These are phyloP conservation scores for Chlamydomonas schloesseri DNA, from an alignment of 139 green algal species.

Conservation along the genomic window DNA sequence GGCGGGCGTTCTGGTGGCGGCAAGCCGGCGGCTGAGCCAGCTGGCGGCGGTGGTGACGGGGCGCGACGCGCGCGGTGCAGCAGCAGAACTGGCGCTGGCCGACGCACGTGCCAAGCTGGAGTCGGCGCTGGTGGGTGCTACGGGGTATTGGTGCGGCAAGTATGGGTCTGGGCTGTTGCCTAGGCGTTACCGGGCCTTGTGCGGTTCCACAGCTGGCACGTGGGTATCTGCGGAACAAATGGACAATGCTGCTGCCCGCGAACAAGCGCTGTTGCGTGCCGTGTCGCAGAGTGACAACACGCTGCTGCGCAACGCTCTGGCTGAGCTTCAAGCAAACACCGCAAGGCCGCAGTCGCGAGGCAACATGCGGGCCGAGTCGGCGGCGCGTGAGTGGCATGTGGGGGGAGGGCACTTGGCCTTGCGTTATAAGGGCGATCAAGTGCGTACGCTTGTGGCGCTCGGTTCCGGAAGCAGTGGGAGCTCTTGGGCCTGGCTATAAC, in stretches of 20 bases:
- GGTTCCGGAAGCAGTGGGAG: too few species aligned
- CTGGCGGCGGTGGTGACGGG: not conserved
- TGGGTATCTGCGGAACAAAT: too few species aligned
- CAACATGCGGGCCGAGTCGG: not conserved
- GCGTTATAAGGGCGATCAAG: too few species aligned
- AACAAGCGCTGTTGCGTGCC: too few species aligned
- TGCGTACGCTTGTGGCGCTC: too few species aligned
- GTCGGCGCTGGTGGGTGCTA: not conserved
- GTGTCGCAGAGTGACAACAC: constrained; percentile 43
- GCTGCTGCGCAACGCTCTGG: constrained; percentile 38
- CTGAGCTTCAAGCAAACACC: constrained; percentile 31
- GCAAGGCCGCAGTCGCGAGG: constrained; percentile 16
- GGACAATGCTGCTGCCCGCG: too few species aligned
- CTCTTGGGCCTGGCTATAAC: too few species aligned
- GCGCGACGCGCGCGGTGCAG: not conserved
- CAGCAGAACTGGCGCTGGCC: not conserved
- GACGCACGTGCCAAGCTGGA: constrained; percentile 9
- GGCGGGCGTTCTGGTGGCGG: constrained; percentile 32
- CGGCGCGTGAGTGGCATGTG: constrained; percentile 3
- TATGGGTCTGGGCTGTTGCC: too few species aligned
- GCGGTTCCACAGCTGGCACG: too few species aligned
- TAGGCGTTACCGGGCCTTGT: too few species aligned
- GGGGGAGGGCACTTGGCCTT: too few species aligned
- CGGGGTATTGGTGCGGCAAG: not conserved
- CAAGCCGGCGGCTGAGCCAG: not conserved